Conservation (phyloP, 2,329 filamentous ascomycete genomes). For the Zymoseptoria crescenta region DNA sequence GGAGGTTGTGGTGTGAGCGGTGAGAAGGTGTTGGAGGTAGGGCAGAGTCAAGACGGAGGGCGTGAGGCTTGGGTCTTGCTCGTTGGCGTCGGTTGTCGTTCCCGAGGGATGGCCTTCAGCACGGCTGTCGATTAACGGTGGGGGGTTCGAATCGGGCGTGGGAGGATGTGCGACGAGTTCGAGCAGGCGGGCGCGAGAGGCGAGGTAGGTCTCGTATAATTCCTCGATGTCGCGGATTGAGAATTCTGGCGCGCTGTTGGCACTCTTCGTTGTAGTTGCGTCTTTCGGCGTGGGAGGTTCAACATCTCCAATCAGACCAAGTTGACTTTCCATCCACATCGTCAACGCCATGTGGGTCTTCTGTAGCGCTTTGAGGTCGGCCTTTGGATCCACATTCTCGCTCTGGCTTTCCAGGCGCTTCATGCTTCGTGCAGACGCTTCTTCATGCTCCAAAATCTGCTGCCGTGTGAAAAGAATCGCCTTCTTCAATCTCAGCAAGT, state of each 20-base stretch:
- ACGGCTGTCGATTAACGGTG: not conserved
- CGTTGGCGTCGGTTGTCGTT: not conserved
- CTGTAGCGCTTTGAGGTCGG: constrained; percentile 23
- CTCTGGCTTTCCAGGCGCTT: constrained; percentile 1
- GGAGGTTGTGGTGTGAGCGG: constrained; percentile 16
- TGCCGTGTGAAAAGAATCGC: constrained; percentile 22
- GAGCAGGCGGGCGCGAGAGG: constrained; percentile 18
- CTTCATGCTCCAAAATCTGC: constrained; percentile 14
- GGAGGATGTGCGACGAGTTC: constrained; percentile 15
- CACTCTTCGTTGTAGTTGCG: not conserved
- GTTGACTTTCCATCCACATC: constrained; percentile 27
- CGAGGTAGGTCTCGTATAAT: constrained; percentile 25
- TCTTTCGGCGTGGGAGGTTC: constrained; percentile 11
- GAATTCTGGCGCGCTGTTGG: constrained; percentile 1
- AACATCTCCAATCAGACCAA: constrained; percentile 23
- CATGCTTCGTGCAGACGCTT: not conserved
- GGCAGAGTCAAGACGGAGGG: constrained; percentile 16
- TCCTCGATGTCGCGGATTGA: constrained; percentile 16
- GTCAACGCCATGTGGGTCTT: constrained; percentile 26
- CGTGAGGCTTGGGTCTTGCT: constrained; percentile 1
- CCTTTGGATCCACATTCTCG: constrained; percentile 4
- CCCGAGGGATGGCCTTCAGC: not conserved
- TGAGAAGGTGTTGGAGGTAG: constrained; percentile 17
- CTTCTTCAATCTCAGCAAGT: constrained; percentile 25
- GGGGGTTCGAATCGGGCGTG: not conserved